A percentile compares a stretch with the other conserved stretches of the same genome.
These are phyloP conservation scores for Parathielavia hyrcaniae DNA, from an alignment of 495 filamentous ascomycete genomes.

Conservation along the genomic window DNA sequence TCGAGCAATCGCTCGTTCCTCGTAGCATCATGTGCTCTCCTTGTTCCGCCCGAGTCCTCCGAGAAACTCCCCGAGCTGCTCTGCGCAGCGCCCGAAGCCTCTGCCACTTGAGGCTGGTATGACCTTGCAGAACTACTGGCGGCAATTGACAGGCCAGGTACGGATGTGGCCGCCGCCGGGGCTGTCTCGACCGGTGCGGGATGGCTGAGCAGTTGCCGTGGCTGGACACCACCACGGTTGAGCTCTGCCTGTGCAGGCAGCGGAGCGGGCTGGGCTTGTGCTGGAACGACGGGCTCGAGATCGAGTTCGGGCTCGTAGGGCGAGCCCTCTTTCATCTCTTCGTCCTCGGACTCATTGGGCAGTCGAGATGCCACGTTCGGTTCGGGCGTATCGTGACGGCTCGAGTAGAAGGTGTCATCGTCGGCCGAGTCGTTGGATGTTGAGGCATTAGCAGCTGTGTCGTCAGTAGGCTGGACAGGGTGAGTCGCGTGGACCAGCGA, in stretches of 20 bases:
- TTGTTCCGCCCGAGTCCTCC: slow-evolving; percentile 38
- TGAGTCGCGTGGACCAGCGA: slow-evolving; percentile 51
- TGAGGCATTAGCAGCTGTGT: slow-evolving; percentile 53
- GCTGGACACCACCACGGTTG: slow-evolving; percentile 4
- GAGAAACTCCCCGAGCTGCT: slow-evolving; percentile 38
- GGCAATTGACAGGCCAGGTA: slow-evolving; percentile 19
- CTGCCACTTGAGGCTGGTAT: slow-evolving; percentile 14
- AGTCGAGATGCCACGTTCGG: slow-evolving; percentile 37
- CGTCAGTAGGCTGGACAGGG: slow-evolving; percentile 44
- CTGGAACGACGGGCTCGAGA: slow-evolving; percentile 17
- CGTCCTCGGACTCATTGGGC: slow-evolving; percentile 41
- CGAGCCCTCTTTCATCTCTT: slow-evolving; percentile 36
- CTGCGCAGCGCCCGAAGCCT: slow-evolving; percentile 30
- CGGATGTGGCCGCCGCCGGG: slow-evolving; percentile 4
- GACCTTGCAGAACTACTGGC: slow-evolving; percentile 12
- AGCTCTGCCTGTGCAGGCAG: slow-evolving; percentile 9
- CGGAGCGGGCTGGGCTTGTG: slow-evolving; percentile 10
- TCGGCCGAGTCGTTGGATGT: slow-evolving; percentile 74
- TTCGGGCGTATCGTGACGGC: slow-evolving; percentile 54
- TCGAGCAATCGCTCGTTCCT: slow-evolving; percentile 32
- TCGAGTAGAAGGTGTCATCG: slow-evolving; percentile 93
- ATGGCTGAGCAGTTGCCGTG: slow-evolving; percentile 8
- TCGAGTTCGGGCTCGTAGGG: slow-evolving; percentile 33
- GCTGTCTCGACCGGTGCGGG: slow-evolving; percentile 1
- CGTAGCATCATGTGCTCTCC: slow-evolving; percentile 33